Evolutionary conservation across 805 yeast species (phyloP).

Genomic region (Metschnikowia anglica): DNA sequence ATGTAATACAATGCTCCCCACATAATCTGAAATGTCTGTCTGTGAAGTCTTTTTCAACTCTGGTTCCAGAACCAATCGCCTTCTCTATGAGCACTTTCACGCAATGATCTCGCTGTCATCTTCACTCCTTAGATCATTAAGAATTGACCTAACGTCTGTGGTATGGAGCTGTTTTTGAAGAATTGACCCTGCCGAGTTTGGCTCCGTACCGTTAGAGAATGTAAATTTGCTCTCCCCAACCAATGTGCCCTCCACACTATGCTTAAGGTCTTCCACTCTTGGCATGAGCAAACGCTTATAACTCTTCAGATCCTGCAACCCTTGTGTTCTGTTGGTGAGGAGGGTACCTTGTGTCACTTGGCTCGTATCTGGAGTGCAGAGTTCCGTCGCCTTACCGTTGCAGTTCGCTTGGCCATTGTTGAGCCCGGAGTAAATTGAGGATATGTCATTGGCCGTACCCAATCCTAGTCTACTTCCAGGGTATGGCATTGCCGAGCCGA

Average conservation of each 20-base stretch:
- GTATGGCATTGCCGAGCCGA: background rate
- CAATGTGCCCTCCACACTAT: conserved; percentile 13
- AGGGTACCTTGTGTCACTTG: conserved; percentile 16
- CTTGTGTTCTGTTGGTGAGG: conserved; percentile 2
- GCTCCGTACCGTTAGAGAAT: conserved; percentile 4
- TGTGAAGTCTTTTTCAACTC: background rate
- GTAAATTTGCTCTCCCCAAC: background rate
- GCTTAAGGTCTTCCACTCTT: conserved; percentile 19
- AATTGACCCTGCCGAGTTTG: conserved; percentile 25
- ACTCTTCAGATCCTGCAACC: background rate
- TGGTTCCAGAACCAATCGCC: conserved; percentile 1
- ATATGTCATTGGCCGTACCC: conserved; percentile 42
- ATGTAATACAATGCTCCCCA: background rate
- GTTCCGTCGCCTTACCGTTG: background rate
- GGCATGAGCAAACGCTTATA: conserved; percentile 12
- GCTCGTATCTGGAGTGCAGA: conserved; percentile 15
- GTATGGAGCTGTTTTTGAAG: conserved; percentile 32
- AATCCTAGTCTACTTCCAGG: conserved; percentile 28
- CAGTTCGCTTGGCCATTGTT: conserved; percentile 13
- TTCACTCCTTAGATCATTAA: conserved; percentile 35
- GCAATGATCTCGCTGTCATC: conserved; percentile 29
- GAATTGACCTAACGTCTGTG: conserved; percentile 35
- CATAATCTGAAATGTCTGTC: no score
- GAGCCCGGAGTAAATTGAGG: conserved; percentile 40
- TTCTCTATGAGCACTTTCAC: background rate